These are phyloP conservation scores for Dactylonectria estremocensis DNA, from an alignment of 2,329 filamentous ascomycete genomes.

Conservation along the genomic window DNA sequence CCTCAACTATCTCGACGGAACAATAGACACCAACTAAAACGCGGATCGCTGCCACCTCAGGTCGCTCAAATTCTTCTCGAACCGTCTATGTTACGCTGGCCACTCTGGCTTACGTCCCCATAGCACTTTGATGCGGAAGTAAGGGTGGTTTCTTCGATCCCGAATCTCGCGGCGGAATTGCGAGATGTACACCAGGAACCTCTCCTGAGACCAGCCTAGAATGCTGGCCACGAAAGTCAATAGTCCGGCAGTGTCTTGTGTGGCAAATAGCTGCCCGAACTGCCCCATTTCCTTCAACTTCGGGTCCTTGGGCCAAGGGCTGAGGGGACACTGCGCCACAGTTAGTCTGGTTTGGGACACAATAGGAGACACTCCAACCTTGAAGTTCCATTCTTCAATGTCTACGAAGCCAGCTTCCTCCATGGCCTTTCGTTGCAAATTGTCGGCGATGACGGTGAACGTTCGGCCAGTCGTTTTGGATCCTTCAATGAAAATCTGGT, in stretches of 20 bases:
- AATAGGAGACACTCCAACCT: conserved; percentile 20
- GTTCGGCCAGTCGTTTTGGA: conserved; percentile 44
- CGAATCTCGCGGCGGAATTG: conserved; percentile 51
- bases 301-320: conserved; percentile 41
- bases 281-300: conserved; percentile 42
- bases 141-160: conserved; percentile 42
- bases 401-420: conserved; percentile 45
- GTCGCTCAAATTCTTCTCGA: too few relatives aligned
- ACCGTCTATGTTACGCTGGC: neutral
- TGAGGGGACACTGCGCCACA: conserved; percentile 23
- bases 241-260: conserved; percentile 30
- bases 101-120: conserved; percentile 47
- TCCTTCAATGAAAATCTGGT: conserved; percentile 38
- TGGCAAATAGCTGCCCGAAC: conserved; percentile 37
- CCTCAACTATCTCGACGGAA: neutral
- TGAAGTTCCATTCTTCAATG: conserved; percentile 40
- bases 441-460: conserved; percentile 41
- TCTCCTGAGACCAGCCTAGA: conserved; percentile 51
- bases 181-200: conserved; percentile 52
- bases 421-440: conserved; percentile 37
- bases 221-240: conserved; percentile 27
- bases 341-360: neutral
- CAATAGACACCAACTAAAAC: too few relatives aligned
- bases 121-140: conserved; percentile 46
- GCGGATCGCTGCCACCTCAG: too few relatives aligned